Percentiles rank a stretch among this genome's conserved stretches.
Evolutionary conservation across 495 filamentous ascomycete genomes (phyloP).

Genomic region (Evernia prunastri): DNA sequence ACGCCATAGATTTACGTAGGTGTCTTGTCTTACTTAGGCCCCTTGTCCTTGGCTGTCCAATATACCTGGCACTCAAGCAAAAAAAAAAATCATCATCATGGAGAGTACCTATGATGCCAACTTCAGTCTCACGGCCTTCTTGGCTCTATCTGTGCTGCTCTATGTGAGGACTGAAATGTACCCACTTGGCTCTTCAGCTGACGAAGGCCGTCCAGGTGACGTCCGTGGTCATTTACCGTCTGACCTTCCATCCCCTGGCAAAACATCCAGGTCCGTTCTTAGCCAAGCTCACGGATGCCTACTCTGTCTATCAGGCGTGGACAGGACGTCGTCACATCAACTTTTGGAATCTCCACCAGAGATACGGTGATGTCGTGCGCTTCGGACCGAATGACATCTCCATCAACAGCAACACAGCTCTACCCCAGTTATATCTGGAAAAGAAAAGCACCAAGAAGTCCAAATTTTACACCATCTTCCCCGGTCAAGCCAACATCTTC

Average conservation of each 20-base stretch:
- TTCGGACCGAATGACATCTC: slow-evolving; percentile 24
- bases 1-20: no score
- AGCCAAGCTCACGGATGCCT: slow-evolving; percentile 9
- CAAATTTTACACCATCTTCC: slow-evolving; percentile 25
- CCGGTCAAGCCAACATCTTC: slow-evolving; percentile 21
- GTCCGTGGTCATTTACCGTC: slow-evolving; percentile 14
- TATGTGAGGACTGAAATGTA: no score
- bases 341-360: slow-evolving; percentile 13
- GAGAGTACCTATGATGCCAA: no score
- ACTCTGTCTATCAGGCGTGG: slow-evolving; percentile 9
- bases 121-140: no score
- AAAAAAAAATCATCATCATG: no score
- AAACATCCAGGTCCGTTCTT: slow-evolving; percentile 27
- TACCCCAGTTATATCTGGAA: slow-evolving; percentile 14
- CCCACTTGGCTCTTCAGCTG: no score
- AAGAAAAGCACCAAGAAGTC: slow-evolving; percentile 10
- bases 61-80: no score
- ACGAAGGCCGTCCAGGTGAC: no score
- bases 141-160: no score
- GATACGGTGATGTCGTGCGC: slow-evolving; percentile 20
- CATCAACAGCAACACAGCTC: slow-evolving; percentile 14
- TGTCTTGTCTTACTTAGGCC: no score
- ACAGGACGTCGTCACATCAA: slow-evolving; percentile 16
- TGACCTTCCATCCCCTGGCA: slow-evolving; percentile 29
- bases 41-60: no score